These are phyloP conservation scores for Anthracocystis setariae DNA, from an alignment of 1,284 basidiomycete species.

Conservation along the genomic window DNA sequence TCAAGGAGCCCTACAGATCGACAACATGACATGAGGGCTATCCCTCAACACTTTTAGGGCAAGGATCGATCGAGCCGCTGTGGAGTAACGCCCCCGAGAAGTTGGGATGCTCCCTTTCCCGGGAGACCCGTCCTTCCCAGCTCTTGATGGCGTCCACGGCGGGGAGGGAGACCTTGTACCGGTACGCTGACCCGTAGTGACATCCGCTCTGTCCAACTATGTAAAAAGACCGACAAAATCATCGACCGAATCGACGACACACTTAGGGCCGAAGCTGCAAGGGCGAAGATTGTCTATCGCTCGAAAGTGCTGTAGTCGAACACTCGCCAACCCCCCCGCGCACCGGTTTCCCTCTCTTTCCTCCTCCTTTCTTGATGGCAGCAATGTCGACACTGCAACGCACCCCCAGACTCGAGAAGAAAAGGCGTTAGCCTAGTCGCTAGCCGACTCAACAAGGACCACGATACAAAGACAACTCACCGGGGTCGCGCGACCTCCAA, in stretches of 20 bases:
- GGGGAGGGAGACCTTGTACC: conserved; percentile 3
- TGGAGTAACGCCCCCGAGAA: conserved; percentile 1
- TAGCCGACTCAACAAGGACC: no score
- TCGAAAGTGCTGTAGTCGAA: conserved; percentile 8
- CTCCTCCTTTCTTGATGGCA: no score
- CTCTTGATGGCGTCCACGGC: not conserved
- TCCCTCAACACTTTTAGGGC: conserved; percentile 12
- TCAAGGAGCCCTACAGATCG: conserved; percentile 13
- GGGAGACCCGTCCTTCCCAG: conserved; percentile 2
- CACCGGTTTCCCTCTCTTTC: conserved; percentile 1
- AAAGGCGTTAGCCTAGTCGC: no score
- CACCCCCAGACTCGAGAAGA: no score
- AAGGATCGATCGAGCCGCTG: conserved; percentile 6
- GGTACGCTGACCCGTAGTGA: conserved; percentile 1
- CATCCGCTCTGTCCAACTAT: not conserved
- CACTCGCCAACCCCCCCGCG: conserved; percentile 6
- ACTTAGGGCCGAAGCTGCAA: conserved; percentile 18
- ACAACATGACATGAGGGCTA: conserved; percentile 14
- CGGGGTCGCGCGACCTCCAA: no score
- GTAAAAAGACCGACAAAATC: no score
- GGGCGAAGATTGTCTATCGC: conserved; percentile 14
- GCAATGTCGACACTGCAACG: no score
- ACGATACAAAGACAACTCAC: no score
- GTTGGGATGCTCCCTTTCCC: conserved; percentile 6
- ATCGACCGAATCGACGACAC: no score